Base-by-base conservation (phyloP, 2,329 filamentous ascomycete species). In the Pleurostoma richardsiae region DNA sequence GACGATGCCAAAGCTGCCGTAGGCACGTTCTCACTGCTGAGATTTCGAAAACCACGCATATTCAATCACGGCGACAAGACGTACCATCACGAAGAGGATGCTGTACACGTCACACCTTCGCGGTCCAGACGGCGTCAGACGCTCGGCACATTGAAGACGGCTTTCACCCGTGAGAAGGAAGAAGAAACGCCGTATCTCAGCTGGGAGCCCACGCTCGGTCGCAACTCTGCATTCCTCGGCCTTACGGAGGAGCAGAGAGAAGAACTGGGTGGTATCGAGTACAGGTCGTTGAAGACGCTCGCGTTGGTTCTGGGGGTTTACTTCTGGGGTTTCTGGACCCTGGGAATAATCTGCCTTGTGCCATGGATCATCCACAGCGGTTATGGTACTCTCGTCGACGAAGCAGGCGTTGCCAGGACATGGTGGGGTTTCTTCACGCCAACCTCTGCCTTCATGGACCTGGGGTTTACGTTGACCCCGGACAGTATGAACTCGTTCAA, bases 351-450 rank as follows among this genome's bases (percentile, higher is more conserved):
- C 29, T 84, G 83, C 54, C 66, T 96, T 10, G 60, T 89, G 3
- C 88, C 90, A 0, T 99, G 90, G 85, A 95, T 97, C 47, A 61
- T 84, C 29, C 70, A 81, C 27, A 76, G 71, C 40, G 50, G 67
- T 3, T 96, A 88, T 64, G 82, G 81, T 4, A 54, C 71, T 0
- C 61, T 92, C 11, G 79, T 96, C n/a, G 71, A 77, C 2, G 65
- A 62, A 0, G 74, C 71, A 43, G 82, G 82, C 6, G 70, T 88
- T 54, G 83, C 76, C 47, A 81, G 81, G 39, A 78, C 80, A 0
- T 99, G 94, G 94, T 99, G 94, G 87, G 90, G 82, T 0, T 82
- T 99, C 55, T 99, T 92, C 69, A 96, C 89, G 0, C 72, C 90
- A 10, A 89, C 83, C 42, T 94, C 90, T 39, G 80, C 90, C 46